Conservation (phyloP, 352 stramenopile genomes). For the Pythium sukuiense region DNA sequence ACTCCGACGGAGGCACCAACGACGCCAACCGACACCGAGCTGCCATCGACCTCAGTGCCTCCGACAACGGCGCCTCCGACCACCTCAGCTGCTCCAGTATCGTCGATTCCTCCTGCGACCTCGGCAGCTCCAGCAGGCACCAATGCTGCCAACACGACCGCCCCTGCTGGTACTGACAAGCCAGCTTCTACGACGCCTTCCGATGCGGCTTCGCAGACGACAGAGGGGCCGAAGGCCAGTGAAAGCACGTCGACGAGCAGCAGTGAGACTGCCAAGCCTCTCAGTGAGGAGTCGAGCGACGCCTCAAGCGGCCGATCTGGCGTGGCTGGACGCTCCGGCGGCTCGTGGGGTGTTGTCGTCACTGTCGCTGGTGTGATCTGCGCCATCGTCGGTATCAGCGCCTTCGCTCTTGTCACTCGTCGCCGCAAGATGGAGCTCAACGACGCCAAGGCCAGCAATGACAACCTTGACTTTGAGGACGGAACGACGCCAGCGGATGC, state of each 20-base stretch:
- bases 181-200: not conserved
- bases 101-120: not conserved
- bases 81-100: constrained; percentile 4
- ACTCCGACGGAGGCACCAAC: not conserved
- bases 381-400: constrained; percentile 19
- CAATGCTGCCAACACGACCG: not conserved
- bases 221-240: not conserved
- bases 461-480: constrained; percentile 23
- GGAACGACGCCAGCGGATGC: constrained; percentile 19
- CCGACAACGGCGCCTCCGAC: not conserved
- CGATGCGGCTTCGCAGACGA: not conserved
- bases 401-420: constrained; percentile 21
- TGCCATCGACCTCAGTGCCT: not conserved
- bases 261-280: constrained; percentile 10
- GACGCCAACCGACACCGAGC: not conserved
- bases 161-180: not conserved
- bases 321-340: not conserved
- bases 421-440: constrained; percentile 15
- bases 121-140: not conserved
- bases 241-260: not conserved
- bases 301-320: not conserved
- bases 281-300: constrained; percentile 6
- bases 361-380: constrained; percentile 23
- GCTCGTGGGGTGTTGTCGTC: constrained; percentile 17
- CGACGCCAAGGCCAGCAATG: constrained; percentile 18